Evolutionary conservation across 1,284 basidiomycete species (phyloP).

Genomic region (Boletus sp.): DNA sequence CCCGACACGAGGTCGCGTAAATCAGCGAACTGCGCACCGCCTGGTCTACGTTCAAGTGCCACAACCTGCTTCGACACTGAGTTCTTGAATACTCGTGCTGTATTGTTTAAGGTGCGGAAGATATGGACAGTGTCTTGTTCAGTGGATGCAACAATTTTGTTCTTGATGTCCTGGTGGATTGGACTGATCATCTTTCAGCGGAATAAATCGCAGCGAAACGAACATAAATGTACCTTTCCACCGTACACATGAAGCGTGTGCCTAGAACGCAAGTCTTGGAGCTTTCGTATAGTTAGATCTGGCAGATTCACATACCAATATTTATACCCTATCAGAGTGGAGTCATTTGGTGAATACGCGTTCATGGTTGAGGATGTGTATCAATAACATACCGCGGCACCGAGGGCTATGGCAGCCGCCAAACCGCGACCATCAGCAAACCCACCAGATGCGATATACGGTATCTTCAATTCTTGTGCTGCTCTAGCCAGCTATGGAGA

Average conservation of each 20-base stretch:
- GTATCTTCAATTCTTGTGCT: slow-evolving; percentile 78
- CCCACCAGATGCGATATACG: slow-evolving; percentile 89
- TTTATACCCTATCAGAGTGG: slow-evolving; percentile 61
- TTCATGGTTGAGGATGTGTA: not conserved
- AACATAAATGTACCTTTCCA: slow-evolving; percentile 51
- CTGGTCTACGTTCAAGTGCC: slow-evolving; percentile 71
- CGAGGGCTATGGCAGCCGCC: slow-evolving; percentile 78
- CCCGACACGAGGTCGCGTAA: slow-evolving; percentile 81
- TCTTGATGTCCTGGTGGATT: slow-evolving; percentile 89
- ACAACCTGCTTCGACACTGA: slow-evolving; percentile 79
- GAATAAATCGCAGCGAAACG: not conserved
- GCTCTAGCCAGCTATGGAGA: slow-evolving; percentile 73
- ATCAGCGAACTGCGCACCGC: slow-evolving; percentile 87
- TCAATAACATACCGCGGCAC: slow-evolving; percentile 61
- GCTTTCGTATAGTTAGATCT: not conserved
- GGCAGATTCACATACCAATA: slow-evolving; percentile 57
- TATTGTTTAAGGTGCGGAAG: slow-evolving; percentile 85
- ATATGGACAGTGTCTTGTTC: slow-evolving; percentile 88
- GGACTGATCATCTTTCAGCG: slow-evolving; percentile 43
- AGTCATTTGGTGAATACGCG: not conserved
- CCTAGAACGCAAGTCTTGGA: slow-evolving; percentile 37
- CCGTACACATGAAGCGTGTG: slow-evolving; percentile 85
- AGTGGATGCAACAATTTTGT: slow-evolving; percentile 78
- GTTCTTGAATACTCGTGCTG: slow-evolving; percentile 88
- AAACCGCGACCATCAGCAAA: slow-evolving; percentile 81